These are phyloP conservation scores for Candolleomyces eurysporus DNA, from an alignment of 768 basidiomycete species.

Conservation along the genomic window DNA sequence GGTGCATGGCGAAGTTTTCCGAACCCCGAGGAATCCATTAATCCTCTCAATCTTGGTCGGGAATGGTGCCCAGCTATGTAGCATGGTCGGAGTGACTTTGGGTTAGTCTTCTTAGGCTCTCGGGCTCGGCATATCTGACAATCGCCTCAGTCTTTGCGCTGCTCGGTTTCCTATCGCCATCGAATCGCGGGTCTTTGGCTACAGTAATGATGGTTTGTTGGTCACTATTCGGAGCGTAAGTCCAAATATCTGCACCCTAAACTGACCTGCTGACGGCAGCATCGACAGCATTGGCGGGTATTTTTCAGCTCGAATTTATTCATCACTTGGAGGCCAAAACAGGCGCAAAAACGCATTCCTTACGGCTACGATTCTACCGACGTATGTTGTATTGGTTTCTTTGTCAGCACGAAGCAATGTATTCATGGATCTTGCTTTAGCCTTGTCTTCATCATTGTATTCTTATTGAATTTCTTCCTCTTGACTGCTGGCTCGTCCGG, in stretches of 20 bases:
- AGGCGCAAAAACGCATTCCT: constrained; percentile 81
- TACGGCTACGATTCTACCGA: constrained; percentile 86
- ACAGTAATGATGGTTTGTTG: constrained; percentile 94
- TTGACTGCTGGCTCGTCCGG: constrained; percentile 85
- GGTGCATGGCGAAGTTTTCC: constrained; percentile 94
- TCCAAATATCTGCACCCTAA: no score
- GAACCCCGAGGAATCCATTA: constrained; percentile 75
- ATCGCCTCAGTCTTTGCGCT: constrained; percentile 74
- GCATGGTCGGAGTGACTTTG: constrained; percentile 87
- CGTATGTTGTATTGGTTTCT: constrained; percentile 44
- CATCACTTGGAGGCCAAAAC: constrained; percentile 74
- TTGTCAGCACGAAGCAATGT: neutral
- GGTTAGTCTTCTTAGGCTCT: constrained; percentile 37
- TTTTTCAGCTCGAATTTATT: constrained; percentile 78
- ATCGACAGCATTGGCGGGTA: constrained; percentile 78
- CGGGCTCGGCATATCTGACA: neutral
- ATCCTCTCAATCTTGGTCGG: constrained; percentile 84
- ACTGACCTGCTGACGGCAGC: neutral
- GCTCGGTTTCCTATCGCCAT: constrained; percentile 91
- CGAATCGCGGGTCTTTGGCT: constrained; percentile 90
- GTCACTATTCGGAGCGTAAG: constrained; percentile 87
- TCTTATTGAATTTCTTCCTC: constrained; percentile 90
- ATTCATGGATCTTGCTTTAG: constrained; percentile 34
- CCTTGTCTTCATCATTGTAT: constrained; percentile 79
- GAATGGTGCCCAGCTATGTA: constrained; percentile 81